These are phyloP conservation scores for Panellus pusillus DNA, from an alignment of 768 basidiomycete species.

Conservation along the genomic window DNA sequence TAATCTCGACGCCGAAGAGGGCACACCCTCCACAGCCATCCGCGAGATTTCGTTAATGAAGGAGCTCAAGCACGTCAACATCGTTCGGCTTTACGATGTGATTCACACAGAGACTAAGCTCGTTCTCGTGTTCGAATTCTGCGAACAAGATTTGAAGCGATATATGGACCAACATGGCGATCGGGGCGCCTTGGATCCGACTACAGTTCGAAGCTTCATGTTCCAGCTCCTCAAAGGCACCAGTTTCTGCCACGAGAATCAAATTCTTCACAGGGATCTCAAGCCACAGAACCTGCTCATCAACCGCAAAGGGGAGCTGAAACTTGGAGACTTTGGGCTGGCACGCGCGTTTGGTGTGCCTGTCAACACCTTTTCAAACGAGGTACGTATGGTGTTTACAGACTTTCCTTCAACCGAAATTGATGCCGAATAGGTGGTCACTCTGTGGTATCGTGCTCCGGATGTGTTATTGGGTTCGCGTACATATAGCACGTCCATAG, in stretches of 20 bases:
- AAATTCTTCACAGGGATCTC: constrained; percentile 95
- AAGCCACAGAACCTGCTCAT: constrained; percentile 99
- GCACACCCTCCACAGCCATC: constrained; percentile 97
- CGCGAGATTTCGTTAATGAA: constrained; percentile 99
- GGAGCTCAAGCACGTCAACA: constrained; percentile 98
- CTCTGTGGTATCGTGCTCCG: constrained; percentile 97
- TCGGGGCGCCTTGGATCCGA: constrained; percentile 87
- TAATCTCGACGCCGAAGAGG: constrained; percentile 98
- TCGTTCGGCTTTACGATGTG: constrained; percentile 96
- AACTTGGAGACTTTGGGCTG: constrained; percentile 96
- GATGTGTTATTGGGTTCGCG: constrained; percentile 96
- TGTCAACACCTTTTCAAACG: constrained; percentile 98
- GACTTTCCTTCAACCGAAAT: neutral
- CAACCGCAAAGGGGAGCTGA: constrained; percentile 95
- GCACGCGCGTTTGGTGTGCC: constrained; percentile 98
- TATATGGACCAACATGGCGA: constrained; percentile 99
- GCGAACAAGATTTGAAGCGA: constrained; percentile 97
- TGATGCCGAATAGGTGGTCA: constrained; percentile 71
- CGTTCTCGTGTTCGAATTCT: constrained; percentile 97
- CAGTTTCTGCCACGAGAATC: constrained; percentile 97
- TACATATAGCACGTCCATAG: constrained; percentile 97
- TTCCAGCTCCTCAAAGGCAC: constrained; percentile 96
- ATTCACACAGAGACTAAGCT: constrained; percentile 99
- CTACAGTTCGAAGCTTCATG: constrained; percentile 95
- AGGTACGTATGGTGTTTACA: constrained; percentile 50